Percentiles rank a stretch among this genome's conserved stretches.
Evolutionary conservation across 345 rosid species (phyloP).

Genomic region (Angophora floribunda): DNA sequence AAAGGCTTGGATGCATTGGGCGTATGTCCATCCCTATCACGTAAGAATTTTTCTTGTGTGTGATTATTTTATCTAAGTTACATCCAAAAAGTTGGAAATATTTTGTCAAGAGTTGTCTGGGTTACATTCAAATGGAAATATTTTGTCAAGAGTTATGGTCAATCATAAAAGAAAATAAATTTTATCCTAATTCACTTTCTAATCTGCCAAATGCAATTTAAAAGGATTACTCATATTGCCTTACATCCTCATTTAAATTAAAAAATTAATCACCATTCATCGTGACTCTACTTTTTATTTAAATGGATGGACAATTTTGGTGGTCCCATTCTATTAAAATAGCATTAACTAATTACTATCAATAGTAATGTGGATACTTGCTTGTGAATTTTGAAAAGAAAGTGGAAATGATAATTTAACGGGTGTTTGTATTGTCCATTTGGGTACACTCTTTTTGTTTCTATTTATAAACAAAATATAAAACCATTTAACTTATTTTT

Average conservation of each 20-base stretch:
- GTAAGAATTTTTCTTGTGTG: not conserved
- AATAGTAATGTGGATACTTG: no score
- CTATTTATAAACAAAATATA: no score
- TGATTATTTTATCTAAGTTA: not conserved
- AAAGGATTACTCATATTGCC: not conserved
- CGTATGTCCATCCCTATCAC: not conserved
- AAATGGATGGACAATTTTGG: no score
- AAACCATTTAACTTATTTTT: no score
- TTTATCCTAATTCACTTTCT: not conserved
- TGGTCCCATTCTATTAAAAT: no score
- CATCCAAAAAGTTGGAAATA: no score
- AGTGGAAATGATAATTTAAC: no score
- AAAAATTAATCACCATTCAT: not conserved
- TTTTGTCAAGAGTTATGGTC: not conserved
- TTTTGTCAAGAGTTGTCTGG: not conserved
- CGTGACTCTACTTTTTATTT: not conserved
- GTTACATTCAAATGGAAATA: not conserved
- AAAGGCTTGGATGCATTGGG: not conserved
- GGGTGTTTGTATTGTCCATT: no score
- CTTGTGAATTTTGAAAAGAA: no score
- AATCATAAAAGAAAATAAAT: not conserved
- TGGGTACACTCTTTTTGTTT: no score
- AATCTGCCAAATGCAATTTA: not conserved
- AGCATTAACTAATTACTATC: no score
- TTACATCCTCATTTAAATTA: not conserved